These are phyloP conservation scores for Fermentozyma sake DNA, from an alignment of 1,139 yeast genomes.

Conservation along the genomic window DNA sequence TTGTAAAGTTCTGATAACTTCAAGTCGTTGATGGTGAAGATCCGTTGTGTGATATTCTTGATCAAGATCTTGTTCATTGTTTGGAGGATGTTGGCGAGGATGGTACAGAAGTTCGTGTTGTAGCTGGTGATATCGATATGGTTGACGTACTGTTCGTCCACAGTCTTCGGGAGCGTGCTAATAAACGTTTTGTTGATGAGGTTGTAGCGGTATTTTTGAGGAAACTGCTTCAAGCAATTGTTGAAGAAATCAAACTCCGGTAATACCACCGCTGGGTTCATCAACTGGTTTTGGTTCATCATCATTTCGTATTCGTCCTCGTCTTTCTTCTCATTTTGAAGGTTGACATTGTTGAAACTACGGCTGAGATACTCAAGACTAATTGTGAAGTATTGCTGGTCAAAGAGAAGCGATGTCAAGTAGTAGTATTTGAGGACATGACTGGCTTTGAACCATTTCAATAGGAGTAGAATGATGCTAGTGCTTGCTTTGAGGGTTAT, in stretches of 20 bases:
- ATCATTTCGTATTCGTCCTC: constrained; percentile 25
- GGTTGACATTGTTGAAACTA: constrained; percentile 33
- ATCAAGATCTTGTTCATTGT: constrained; percentile 42
- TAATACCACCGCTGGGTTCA: constrained; percentile 43
- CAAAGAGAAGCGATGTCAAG: constrained; percentile 67
- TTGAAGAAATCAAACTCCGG: constrained; percentile 43
- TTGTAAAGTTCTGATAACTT: constrained; percentile 51
- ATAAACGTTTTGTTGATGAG: constrained; percentile 30
- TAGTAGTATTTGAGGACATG: constrained; percentile 80
- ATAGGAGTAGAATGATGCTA: constrained; percentile 46
- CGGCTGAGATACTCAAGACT: constrained; percentile 35
- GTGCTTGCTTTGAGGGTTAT: constrained; percentile 60
- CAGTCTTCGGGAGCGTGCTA: constrained; percentile 21
- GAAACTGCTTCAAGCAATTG: constrained; percentile 26
- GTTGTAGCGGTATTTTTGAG: constrained; percentile 12
- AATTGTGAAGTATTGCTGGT: constrained; percentile 51
- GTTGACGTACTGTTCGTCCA: constrained; percentile 25
- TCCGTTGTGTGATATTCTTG: constrained; percentile 48
- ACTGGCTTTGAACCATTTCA: constrained; percentile 75
- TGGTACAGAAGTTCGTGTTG: constrained; percentile 42
- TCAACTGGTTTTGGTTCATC: constrained; percentile 34
- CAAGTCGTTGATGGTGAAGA: constrained; percentile 50
- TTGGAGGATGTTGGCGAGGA: constrained; percentile 41
- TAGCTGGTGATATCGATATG: constrained; percentile 27
- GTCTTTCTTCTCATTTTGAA: constrained; percentile 18